Evolutionary conservation across 2,329 filamentous ascomycete genomes (phyloP).

Genomic region (Lasiodiplodia hormozganensis): DNA sequence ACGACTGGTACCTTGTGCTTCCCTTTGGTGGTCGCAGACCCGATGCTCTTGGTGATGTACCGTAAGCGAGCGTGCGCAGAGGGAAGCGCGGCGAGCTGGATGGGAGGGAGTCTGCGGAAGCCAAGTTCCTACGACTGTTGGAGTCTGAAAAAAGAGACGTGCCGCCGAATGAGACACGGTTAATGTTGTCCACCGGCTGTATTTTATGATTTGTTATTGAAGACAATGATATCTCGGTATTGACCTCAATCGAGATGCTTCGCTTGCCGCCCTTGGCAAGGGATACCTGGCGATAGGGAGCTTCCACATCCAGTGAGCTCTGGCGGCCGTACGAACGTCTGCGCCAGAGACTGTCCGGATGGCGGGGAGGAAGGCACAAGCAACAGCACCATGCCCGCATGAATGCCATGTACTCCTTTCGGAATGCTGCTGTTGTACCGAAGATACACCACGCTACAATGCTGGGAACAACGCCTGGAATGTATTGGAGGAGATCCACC

Average conservation of each 20-base stretch:
- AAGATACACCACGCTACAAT: conserved; percentile 23
- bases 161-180: conserved; percentile 10
- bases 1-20: not conserved
- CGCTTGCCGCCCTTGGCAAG: not conserved
- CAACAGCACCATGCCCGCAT: not conserved
- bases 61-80: not conserved
- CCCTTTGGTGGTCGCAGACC: too few species aligned
- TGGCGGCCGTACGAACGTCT: conserved; percentile 9
- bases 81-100: not conserved
- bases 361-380: not conserved
- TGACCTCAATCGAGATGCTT: conserved; percentile 5
- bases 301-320: conserved; percentile 2
- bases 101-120: not conserved
- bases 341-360: not conserved
- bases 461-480: conserved; percentile 13
- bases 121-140: too few species aligned
- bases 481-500: conserved; percentile 22
- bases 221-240: conserved; percentile 13
- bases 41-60: not conserved
- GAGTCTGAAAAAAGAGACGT: not conserved
- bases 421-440: conserved; percentile 15
- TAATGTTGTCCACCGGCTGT: not conserved
- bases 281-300: not conserved
- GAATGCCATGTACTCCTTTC: conserved; percentile 10
- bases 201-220: not conserved